These are phyloP conservation scores for Pythium biforme DNA, from an alignment of 352 stramenopile species.

Conservation along the genomic window DNA sequence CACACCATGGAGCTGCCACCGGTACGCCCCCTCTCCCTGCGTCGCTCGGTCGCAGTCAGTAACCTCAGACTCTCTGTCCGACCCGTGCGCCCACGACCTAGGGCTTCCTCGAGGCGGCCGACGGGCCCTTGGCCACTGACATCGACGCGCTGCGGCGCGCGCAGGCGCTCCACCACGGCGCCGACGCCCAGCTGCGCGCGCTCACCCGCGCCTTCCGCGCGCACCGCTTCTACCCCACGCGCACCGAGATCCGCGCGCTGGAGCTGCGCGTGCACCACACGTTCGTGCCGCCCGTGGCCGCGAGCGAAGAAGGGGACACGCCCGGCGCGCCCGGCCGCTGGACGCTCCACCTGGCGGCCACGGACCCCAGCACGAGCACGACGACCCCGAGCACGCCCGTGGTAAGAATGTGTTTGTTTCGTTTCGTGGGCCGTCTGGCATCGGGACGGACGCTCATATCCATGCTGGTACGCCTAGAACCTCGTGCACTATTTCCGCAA, in stretches of 20 bases:
- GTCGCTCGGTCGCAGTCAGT: too few relatives aligned
- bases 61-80: too few relatives aligned
- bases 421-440: conserved; percentile 1
- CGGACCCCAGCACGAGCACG: conserved; percentile 33
- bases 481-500: conserved; percentile 81
- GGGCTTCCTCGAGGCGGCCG: conserved; percentile 40
- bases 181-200: conserved; percentile 43
- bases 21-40: too few relatives aligned
- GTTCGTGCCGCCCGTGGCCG: conserved; percentile 43
- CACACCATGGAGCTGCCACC: background rate
- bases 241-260: conserved; percentile 53
- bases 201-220: conserved; percentile 60
- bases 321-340: conserved; percentile 43
- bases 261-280: conserved; percentile 62
- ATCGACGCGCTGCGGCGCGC: conserved; percentile 55
- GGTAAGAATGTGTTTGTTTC: too few relatives aligned
- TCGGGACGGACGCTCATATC: too few relatives aligned
- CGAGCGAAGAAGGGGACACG: conserved; percentile 2
- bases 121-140: conserved; percentile 57
- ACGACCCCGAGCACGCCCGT: conserved; percentile 31
- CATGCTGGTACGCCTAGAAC: conserved; percentile 36
- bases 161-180: conserved; percentile 37
- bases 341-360: conserved; percentile 65
- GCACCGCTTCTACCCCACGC: conserved; percentile 51
- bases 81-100: conserved; percentile 10